phyloP scores from a whole-genome alignment of 768 basidiomycete species.

The Tylopilus felleus region DNA sequence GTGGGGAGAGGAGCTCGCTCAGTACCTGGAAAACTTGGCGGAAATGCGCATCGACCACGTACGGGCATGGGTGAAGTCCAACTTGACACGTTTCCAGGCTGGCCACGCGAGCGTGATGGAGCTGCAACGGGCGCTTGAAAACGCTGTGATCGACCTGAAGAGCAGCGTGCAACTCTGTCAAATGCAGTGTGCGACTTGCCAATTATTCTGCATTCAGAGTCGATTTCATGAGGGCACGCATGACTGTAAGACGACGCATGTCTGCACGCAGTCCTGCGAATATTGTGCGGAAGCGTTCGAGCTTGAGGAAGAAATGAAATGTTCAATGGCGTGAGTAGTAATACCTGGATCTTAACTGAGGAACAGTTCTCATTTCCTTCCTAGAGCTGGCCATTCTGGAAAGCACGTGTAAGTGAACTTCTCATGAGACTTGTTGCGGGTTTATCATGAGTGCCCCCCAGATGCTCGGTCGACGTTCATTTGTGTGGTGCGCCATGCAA shows the following conservation, averaged over 20 bases:
- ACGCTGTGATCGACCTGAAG: constrained; percentile 43
- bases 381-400: constrained; percentile 55
- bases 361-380: neutral
- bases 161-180: constrained; percentile 50
- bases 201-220: constrained; percentile 45
- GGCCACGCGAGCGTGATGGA: constrained; percentile 43
- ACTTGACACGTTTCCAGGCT: constrained; percentile 47
- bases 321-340: constrained; percentile 47
- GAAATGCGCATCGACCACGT: constrained; percentile 47
- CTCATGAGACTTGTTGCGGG: neutral
- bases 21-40: constrained; percentile 41
- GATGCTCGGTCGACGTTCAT: constrained; percentile 51
- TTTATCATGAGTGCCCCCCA: constrained; percentile 18
- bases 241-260: constrained; percentile 48
- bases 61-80: constrained; percentile 47
- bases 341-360: neutral
- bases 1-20: constrained; percentile 40
- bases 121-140: constrained; percentile 43
- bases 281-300: constrained; percentile 33
- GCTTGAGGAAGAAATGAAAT: constrained; percentile 35
- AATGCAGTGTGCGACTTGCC: constrained; percentile 45
- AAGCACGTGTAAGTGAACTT: constrained; percentile 47
- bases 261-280: constrained; percentile 43
- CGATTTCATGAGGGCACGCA: constrained; percentile 47
- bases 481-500: constrained; percentile 53